Base-by-base conservation (phyloP, 352 stramenopile species). In the Globisporangium polare region DNA sequence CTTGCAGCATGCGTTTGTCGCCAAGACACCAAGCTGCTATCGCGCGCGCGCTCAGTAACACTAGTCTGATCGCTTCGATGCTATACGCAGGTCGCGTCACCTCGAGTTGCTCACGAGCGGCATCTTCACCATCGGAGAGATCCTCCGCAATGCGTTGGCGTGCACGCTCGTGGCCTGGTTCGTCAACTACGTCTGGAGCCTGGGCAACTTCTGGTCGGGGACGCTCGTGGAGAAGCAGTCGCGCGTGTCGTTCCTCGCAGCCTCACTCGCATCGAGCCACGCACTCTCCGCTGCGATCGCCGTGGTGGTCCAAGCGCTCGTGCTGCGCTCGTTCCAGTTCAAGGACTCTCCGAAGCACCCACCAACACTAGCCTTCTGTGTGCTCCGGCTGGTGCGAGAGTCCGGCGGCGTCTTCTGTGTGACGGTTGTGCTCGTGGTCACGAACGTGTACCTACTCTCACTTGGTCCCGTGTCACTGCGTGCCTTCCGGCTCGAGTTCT, bases 141-240 rank as follows among this genome's bases (percentile, higher is more conserved):
- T 78, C 13, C 31, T 74, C 13, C 68, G 68, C 12, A 75, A 78
- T 37, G 58, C 47, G 0, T 9, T 74, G 17, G 29, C 65, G 29
- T 72, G 68, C 18, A 64, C 62, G 39, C 13, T 73, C 42, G 63
- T 65, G 7, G 62, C 65, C 0, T 66, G 41, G 26, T n/a, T 71
- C 7, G 49, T 65, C 33, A 75, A 62, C 29, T 71, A 58, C 42
- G 35, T 58, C 24, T 73, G 64, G 58, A 73, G 65, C 41, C 1
- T 66, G 9, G 65, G 68, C 17, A 67, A 74, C 53, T 24, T 60
- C 24, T 77, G 73, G 43, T 31, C 58, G 0, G 53, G 67, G 17
- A 57, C 46, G 20, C 56, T 63, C 4, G 65, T 53, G 5, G 58
- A 60, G 33, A 51, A 74, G 2, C 66, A 79, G 37, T 67, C 69